A percentile compares a stretch with the other conserved stretches of the same genome.
Conservation (phyloP, 2,329 filamentous ascomycete genomes). For the Aureobasidium sp. region DNA sequence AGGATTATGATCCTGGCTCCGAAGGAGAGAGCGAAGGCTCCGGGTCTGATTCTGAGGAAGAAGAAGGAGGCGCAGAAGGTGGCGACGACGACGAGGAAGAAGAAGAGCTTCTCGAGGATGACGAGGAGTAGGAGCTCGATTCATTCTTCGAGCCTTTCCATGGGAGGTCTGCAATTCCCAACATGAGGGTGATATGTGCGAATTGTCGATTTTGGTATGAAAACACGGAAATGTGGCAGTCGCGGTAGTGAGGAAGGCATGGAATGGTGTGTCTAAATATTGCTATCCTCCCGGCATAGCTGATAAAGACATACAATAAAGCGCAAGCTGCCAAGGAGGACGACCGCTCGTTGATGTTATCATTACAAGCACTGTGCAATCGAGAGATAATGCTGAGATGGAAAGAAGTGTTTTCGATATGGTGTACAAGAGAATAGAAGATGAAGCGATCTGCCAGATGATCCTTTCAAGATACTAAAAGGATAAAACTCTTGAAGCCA, state of each 20-base stretch:
- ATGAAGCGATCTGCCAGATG: too few species aligned
- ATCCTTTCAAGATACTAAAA: neutral
- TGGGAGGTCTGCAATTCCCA: neutral
- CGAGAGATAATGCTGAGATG: neutral
- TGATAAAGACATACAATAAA: neutral
- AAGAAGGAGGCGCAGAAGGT: conserved; percentile 19
- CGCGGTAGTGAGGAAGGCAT: neutral
- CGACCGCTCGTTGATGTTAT: neutral
- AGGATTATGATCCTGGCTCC: conserved; percentile 34
- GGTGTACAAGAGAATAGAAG: neutral
- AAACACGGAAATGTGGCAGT: neutral
- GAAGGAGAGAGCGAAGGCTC: conserved; percentile 36
- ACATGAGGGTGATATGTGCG: neutral
- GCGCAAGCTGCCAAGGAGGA: neutral
- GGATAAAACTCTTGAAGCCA: neutral
- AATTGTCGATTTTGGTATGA: neutral
- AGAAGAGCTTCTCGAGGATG: conserved; percentile 27
- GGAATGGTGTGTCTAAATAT: neutral
- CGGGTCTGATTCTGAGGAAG: conserved; percentile 30
- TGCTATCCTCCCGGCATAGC: neutral
- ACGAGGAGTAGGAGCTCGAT: conserved; percentile 24
- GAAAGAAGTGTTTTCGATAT: neutral
- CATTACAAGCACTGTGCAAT: neutral
- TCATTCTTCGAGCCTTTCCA: neutral
- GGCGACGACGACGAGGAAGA: conserved; percentile 23